These are phyloP conservation scores for Geranium brycei DNA, from an alignment of 345 rosid species.

Conservation along the genomic window DNA sequence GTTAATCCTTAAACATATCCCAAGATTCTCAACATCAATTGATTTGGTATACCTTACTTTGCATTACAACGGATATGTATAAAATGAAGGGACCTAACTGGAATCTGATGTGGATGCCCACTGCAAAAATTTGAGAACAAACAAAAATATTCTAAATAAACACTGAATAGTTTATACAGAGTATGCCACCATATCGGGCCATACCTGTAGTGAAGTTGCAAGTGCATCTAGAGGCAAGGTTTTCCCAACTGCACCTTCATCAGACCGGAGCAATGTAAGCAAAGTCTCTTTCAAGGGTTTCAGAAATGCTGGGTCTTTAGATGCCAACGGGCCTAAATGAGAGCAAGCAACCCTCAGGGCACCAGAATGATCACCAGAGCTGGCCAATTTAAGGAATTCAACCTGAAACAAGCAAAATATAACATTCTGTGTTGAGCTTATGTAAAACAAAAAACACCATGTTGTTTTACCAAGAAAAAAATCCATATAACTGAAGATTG, in stretches of 20 bases:
- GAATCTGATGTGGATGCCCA: background rate
- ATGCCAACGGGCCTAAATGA: conserved; percentile 84
- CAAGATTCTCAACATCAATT: too few relatives aligned
- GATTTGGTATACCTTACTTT: too few relatives aligned
- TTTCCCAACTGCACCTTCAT: conserved; percentile 38
- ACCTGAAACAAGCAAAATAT: conserved; percentile 33
- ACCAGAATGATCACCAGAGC: conserved; percentile 58
- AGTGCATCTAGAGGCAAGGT: conserved; percentile 62
- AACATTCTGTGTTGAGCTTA: background rate
- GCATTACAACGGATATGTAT: too few relatives aligned
- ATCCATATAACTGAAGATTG: background rate
- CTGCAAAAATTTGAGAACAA: background rate
- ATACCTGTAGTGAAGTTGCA: conserved; percentile 82
- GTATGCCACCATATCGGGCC: background rate
- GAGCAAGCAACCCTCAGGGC: conserved; percentile 77
- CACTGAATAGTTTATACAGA: too few relatives aligned
- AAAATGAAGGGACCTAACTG: too few relatives aligned
- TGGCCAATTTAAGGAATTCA: conserved; percentile 73
- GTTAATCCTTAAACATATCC: too few relatives aligned
- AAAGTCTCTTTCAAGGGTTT: conserved; percentile 86
- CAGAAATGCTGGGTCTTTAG: conserved; percentile 46
- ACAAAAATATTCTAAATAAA: background rate
- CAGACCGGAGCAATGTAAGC: conserved; percentile 54
- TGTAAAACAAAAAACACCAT: background rate
- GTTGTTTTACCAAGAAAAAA: background rate